Percentiles rank a stretch among this genome's conserved stretches.
Conservation (phyloP, 805 yeast genomes). For the Brettanomyces anomalus region DNA sequence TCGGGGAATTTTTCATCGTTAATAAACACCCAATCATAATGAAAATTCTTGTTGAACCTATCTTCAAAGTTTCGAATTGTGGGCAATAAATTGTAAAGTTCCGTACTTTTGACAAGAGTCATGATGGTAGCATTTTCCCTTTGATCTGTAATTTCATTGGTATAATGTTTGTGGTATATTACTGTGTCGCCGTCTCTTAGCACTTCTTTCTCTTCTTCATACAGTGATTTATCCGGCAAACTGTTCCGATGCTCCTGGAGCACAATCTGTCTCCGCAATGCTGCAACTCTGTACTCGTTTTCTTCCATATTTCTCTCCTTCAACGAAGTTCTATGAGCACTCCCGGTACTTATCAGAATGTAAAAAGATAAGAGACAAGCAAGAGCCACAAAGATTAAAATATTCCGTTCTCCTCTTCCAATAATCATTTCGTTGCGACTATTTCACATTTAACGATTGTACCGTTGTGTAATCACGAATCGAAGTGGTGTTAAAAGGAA, state of each 20-base stretch:
- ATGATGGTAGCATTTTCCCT: conserved; percentile 65
- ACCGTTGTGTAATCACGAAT: too few relatives aligned
- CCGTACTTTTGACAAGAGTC: conserved; percentile 70
- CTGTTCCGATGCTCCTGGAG: neutral
- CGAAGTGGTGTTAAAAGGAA: too few relatives aligned
- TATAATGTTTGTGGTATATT: conserved; percentile 21
- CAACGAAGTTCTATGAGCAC: too few relatives aligned
- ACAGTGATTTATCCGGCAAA: neutral
- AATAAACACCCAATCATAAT: conserved; percentile 90
- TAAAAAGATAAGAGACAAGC: too few relatives aligned
- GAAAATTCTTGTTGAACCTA: conserved; percentile 64
- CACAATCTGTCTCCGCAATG: neutral
- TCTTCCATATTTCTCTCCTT: too few relatives aligned
- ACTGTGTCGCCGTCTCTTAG: conserved; percentile 46
- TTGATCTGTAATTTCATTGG: neutral
- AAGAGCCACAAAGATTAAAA: too few relatives aligned
- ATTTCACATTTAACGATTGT: too few relatives aligned
- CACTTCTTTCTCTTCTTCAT: neutral
- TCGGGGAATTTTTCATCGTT: conserved; percentile 76
- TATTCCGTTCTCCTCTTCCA: too few relatives aligned
- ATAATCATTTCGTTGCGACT: too few relatives aligned
- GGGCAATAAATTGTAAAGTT: conserved; percentile 39
- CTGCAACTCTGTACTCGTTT: neutral
- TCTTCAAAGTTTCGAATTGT: conserved; percentile 58
- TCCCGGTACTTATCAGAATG: too few relatives aligned